These are phyloP conservation scores for Ceratobasidium sp. DNA, from an alignment of 1,284 basidiomycete species.

Conservation along the genomic window DNA sequence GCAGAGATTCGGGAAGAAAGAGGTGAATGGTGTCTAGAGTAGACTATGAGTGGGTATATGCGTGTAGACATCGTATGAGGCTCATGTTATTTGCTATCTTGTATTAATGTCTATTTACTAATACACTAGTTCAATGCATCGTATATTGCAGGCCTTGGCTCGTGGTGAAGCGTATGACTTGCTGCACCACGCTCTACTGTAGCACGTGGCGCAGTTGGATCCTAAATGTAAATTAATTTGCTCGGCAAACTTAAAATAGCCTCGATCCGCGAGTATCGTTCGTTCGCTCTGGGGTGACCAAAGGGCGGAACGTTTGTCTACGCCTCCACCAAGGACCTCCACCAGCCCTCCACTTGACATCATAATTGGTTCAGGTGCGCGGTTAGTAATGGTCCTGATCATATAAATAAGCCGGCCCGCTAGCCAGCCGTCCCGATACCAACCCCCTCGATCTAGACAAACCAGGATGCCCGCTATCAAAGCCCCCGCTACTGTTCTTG, in stretches of 20 bases:
- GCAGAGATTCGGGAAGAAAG: constrained; percentile 24
- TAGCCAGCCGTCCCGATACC: background rate
- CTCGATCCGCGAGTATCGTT: too few relatives aligned
- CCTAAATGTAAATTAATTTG: background rate
- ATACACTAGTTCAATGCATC: background rate
- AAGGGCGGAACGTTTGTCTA: too few relatives aligned
- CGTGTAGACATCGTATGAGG: background rate
- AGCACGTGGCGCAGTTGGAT: background rate
- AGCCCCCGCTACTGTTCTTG: constrained; percentile 50
- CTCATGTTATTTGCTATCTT: too few relatives aligned
- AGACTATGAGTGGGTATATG: background rate
- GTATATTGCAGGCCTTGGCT: too few relatives aligned
- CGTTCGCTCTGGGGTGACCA: too few relatives aligned
- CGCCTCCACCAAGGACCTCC: background rate
- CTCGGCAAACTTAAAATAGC: background rate
- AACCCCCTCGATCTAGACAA: background rate
- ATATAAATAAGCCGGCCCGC: constrained; percentile 7
- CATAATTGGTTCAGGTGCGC: background rate
- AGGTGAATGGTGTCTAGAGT: background rate
- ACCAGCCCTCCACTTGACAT: constrained; percentile 13
- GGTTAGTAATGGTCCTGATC: background rate
- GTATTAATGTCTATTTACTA: background rate
- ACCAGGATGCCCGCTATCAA: constrained; percentile 48
- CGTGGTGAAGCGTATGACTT: too few relatives aligned
- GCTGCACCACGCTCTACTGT: too few relatives aligned